Evolutionary conservation across 768 basidiomycete species (phyloP).

Genomic region (Tephrocybe sp.): DNA sequence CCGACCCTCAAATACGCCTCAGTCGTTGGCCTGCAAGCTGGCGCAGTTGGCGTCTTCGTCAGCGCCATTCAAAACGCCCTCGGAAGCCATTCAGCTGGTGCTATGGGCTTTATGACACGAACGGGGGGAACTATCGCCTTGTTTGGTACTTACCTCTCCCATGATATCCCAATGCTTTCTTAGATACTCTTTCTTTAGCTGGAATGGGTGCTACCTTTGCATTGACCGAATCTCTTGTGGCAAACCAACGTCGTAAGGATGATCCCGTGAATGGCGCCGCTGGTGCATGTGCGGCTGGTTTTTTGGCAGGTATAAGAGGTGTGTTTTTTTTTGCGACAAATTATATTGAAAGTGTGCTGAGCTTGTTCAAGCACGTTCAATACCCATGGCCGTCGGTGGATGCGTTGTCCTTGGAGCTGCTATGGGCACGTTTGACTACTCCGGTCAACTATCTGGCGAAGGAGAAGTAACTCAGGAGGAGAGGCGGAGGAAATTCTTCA

Average conservation of each 20-base stretch:
- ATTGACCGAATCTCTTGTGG: conserved; percentile 74
- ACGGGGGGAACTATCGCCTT: conserved; percentile 88
- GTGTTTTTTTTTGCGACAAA: conserved; percentile 19
- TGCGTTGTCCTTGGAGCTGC: conserved; percentile 77
- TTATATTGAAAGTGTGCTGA: background rate
- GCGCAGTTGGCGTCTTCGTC: conserved; percentile 63
- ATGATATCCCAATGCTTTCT: background rate
- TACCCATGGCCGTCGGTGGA: conserved; percentile 77
- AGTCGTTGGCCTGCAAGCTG: conserved; percentile 60
- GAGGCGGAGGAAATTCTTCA: conserved; percentile 80
- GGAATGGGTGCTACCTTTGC: conserved; percentile 89
- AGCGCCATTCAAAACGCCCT: conserved; percentile 77
- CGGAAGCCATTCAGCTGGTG: conserved; percentile 72
- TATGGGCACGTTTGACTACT: conserved; percentile 79
- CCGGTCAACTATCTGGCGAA: conserved; percentile 59
- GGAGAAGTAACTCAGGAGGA: conserved; percentile 53
- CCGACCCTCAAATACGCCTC: conserved; percentile 55
- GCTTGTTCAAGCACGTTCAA: conserved; percentile 61
- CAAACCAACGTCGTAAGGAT: conserved; percentile 75
- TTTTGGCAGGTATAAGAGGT: conserved; percentile 86
- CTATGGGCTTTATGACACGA: conserved; percentile 82
- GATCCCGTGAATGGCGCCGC: conserved; percentile 82
- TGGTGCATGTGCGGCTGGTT: conserved; percentile 91
- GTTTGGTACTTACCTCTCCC: conserved; percentile 63
- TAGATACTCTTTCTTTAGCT: conserved; percentile 44